Conservation (phyloP, 495 filamentous ascomycete species). For the Xylaria cubensis region DNA sequence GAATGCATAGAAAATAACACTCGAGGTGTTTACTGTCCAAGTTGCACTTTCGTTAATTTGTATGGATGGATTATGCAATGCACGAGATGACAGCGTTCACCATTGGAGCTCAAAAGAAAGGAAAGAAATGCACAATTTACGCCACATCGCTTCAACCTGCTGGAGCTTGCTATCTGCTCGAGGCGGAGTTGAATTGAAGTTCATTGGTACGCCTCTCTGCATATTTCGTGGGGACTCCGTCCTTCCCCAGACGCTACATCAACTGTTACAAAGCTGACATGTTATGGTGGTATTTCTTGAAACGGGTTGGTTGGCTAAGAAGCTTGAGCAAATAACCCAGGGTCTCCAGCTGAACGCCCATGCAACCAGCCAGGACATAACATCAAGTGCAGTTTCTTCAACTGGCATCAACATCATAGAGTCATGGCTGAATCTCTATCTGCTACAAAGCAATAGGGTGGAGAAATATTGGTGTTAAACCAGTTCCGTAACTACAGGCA, state of each 20-base stretch:
- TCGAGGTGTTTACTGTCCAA: slow-evolving; percentile 10
- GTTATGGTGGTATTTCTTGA: neutral
- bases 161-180: neutral
- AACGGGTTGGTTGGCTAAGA: neutral
- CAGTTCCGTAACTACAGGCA: neutral
- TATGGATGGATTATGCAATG: slow-evolving; percentile 3
- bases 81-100: slow-evolving; percentile 14
- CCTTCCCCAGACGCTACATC: slow-evolving; percentile 16
- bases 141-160: neutral
- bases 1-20: neutral
- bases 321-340: neutral
- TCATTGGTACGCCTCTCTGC: slow-evolving; percentile 5
- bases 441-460: neutral
- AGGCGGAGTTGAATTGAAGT: neutral
- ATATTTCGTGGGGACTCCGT: slow-evolving; percentile 8
- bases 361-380: neutral
- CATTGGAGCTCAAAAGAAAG: neutral
- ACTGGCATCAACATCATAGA: neutral
- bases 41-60: neutral
- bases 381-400: neutral
- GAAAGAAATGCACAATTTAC: neutral
- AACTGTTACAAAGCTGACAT: slow-evolving; percentile 6
- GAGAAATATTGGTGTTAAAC: neutral
- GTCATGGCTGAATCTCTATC: neutral
- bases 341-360: neutral